A percentile compares a stretch with the other conserved stretches of the same genome.
Evolutionary conservation across 176 grass and related monocot species (phyloP).

Genomic region (Hyparrhenia diplandra): DNA sequence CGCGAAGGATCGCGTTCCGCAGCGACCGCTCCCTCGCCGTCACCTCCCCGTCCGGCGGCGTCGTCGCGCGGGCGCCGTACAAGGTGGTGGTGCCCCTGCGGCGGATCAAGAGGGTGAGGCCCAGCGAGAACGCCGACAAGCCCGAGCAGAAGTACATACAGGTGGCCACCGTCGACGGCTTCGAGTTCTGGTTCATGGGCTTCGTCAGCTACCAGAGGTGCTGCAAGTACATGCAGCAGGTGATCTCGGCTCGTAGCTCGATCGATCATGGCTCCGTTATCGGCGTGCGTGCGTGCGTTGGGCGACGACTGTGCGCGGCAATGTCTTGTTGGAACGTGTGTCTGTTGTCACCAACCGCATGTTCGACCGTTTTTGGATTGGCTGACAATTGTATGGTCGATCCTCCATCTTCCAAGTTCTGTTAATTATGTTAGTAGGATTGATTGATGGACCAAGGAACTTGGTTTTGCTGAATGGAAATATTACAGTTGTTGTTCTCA

Average conservation of each 20-base stretch:
- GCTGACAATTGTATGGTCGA: no score
- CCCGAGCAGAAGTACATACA: conserved; percentile 82
- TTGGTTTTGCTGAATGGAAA: conserved; percentile 34
- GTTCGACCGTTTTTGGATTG: no score
- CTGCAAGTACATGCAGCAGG: conserved; percentile 63
- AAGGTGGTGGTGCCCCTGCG: conserved; percentile 65
- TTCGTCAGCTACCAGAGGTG: conserved; percentile 60
- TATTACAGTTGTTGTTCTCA: neutral
- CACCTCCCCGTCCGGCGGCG: conserved; percentile 39
- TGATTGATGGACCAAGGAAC: conserved; percentile 25
- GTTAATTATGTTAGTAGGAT: neutral
- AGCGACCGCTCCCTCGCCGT: conserved; percentile 72
- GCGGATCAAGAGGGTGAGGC: conserved; percentile 44
- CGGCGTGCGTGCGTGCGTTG: neutral
- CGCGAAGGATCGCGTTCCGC: conserved; percentile 69
- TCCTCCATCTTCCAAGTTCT: neutral
- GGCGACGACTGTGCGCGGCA: neutral
- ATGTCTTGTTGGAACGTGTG: neutral
- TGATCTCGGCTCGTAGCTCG: conserved; percentile 31
- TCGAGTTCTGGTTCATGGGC: conserved; percentile 74
- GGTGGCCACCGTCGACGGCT: conserved; percentile 62
- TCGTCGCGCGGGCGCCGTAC: conserved; percentile 64
- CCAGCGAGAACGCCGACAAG: conserved; percentile 65
- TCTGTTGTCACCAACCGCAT: neutral
- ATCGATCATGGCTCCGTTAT: neutral